A percentile compares a stretch with the other conserved stretches of the same genome.
These are phyloP conservation scores for Agroathelia rolfsii DNA, from an alignment of 1,284 basidiomycete species.

Conservation along the genomic window DNA sequence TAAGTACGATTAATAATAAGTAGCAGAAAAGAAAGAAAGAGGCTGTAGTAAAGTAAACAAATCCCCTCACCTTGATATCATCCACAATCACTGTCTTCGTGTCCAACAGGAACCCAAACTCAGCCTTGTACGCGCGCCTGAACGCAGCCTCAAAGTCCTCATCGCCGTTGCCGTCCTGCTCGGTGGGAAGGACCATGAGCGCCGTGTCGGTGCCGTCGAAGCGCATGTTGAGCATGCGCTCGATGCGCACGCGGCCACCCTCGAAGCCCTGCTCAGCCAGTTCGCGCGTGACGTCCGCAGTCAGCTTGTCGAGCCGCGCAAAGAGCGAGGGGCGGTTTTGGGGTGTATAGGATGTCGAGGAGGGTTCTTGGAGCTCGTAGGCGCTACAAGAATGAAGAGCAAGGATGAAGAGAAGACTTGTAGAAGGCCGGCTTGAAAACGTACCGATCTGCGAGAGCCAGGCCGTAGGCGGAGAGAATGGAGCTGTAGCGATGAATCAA, in stretches of 20 bases:
- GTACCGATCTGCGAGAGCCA: conserved; percentile 72
- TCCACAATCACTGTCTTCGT: conserved; percentile 76
- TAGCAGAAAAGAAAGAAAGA: no score
- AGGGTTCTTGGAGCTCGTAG: conserved; percentile 81
- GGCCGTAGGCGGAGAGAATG: conserved; percentile 72
- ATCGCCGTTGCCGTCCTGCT: conserved; percentile 40
- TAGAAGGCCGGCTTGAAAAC: conserved; percentile 11
- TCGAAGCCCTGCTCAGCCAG: conserved; percentile 76
- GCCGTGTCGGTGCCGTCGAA: conserved; percentile 90
- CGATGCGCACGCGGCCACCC: conserved; percentile 55
- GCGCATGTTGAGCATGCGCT: conserved; percentile 86
- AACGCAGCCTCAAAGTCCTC: conserved; percentile 80
- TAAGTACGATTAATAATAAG: no score
- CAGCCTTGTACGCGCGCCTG: conserved; percentile 63
- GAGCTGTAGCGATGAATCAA: conserved; percentile 69
- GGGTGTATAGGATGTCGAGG: conserved; percentile 61
- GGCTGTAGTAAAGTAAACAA: no score
- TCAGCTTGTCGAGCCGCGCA: conserved; percentile 59
- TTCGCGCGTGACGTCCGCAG: conserved; percentile 52
- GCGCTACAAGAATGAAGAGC: conserved; percentile 53
- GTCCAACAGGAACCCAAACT: conserved; percentile 89
- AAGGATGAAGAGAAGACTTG: no score
- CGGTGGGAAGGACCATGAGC: conserved; percentile 70
- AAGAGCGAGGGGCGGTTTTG: conserved; percentile 44
- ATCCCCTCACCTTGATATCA: conserved; percentile 83